Evolutionary conservation across 139 green algal genomes (phyloP).

Genomic region (Zygnema circumcarinatum): DNA sequence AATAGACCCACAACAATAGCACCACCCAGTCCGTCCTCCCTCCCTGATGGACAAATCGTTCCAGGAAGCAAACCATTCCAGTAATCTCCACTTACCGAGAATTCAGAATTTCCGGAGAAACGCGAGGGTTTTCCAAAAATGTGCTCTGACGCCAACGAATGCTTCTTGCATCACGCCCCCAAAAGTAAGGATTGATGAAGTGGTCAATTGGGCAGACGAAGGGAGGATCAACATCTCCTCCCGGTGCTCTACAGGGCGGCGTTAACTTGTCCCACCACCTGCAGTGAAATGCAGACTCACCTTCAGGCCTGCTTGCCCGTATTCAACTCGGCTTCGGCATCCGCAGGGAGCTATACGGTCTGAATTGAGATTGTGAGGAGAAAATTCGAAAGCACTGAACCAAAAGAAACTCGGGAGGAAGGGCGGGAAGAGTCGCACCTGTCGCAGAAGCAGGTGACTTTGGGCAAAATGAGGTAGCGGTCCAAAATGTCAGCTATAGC

Average conservation of each 20-base stretch:
- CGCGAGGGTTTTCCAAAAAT: slow-evolving; percentile 26
- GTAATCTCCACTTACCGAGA: background rate
- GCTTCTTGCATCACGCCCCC: background rate
- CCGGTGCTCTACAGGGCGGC: slow-evolving; percentile 26
- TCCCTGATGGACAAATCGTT: too few species aligned
- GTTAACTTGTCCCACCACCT: slow-evolving; percentile 40
- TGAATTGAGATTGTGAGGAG: slow-evolving; percentile 4
- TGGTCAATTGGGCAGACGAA: slow-evolving; percentile 54
- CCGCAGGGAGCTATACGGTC: too few species aligned
- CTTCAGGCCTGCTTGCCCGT: too few species aligned
- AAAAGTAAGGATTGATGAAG: slow-evolving; percentile 34
- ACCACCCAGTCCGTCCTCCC: too few species aligned
- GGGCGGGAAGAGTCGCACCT: background rate
- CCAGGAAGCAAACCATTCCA: too few species aligned
- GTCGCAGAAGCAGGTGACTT: slow-evolving; percentile 52
- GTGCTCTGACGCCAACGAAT: slow-evolving; percentile 1
- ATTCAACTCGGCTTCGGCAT: too few species aligned
- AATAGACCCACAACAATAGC: too few species aligned
- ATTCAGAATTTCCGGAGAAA: background rate
- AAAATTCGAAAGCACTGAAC: background rate
- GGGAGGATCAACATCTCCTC: slow-evolving; percentile 37
- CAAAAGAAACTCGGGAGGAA: background rate
- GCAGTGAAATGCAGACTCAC: too few species aligned
- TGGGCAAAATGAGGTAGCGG: slow-evolving; percentile 49
- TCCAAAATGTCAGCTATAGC: slow-evolving; percentile 34